A percentile compares a stretch with the other conserved stretches of the same genome.
Evolutionary conservation across 208 protist species (phyloP).

Genomic region (Leptomonas pyrrhocoris): DNA sequence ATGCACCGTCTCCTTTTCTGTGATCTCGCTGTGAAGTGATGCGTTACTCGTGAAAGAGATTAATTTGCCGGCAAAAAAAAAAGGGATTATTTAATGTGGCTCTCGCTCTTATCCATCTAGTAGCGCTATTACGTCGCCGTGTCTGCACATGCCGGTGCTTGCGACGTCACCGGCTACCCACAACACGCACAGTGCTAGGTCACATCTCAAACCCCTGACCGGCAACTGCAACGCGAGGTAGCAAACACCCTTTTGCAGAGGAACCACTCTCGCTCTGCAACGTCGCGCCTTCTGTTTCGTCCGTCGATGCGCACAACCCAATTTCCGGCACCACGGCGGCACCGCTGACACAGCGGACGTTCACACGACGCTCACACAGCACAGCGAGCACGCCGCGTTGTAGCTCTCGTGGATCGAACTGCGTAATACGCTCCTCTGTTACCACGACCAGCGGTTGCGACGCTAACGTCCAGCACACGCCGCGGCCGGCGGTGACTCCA

Average conservation of each 20-base stretch:
- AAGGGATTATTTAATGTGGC: too few species aligned
- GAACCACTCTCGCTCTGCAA: too few species aligned
- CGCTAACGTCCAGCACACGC: slow-evolving; percentile 40
- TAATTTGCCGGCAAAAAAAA: too few species aligned
- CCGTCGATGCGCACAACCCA: neutral
- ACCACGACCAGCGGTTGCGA: slow-evolving; percentile 29
- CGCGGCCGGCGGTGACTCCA: slow-evolving; percentile 59
- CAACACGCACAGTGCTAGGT: too few species aligned
- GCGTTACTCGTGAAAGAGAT: too few species aligned
- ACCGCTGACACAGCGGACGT: slow-evolving; percentile 72
- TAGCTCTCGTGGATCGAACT: slow-evolving; percentile 31
- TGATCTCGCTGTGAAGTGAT: too few species aligned
- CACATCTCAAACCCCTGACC: slow-evolving; percentile 45
- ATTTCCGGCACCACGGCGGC: slow-evolving; percentile 24
- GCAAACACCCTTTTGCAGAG: too few species aligned
- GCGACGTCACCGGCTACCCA: too few species aligned
- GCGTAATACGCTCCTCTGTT: slow-evolving; percentile 44
- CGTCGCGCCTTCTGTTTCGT: neutral
- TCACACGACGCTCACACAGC: slow-evolving; percentile 33
- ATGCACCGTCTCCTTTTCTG: too few species aligned
- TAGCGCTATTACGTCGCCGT: too few species aligned
- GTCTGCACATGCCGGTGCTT: too few species aligned
- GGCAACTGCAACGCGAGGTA: slow-evolving; percentile 28
- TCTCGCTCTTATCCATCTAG: too few species aligned
- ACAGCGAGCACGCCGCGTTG: slow-evolving; percentile 11